Conservation (phyloP, 345 rosid genomes). For the Angophora floribunda region DNA sequence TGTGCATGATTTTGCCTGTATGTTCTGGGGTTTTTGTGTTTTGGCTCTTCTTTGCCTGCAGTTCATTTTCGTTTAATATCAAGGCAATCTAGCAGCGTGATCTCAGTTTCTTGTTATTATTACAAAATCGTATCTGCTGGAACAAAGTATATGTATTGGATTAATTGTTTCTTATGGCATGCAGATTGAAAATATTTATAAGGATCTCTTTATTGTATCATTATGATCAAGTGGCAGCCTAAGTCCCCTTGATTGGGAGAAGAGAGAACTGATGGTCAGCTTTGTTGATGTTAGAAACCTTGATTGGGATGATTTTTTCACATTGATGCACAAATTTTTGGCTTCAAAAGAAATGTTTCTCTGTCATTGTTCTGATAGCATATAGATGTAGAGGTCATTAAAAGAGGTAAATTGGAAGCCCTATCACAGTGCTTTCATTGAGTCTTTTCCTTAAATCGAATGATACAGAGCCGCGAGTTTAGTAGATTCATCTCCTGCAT, state of each 20-base stretch:
- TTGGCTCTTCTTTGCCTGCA: background rate
- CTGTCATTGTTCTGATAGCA: background rate
- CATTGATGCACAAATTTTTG: background rate
- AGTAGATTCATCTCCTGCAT: conserved; percentile 83
- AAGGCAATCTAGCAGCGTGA: background rate
- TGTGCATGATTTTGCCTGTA: background rate
- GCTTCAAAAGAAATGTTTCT: background rate
- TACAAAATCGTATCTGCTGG: background rate
- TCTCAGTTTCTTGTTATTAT: background rate
- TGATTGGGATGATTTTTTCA: background rate
- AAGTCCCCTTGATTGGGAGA: background rate
- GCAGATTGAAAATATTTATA: background rate
- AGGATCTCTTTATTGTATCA: background rate
- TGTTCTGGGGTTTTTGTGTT: background rate
- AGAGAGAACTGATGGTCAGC: background rate
- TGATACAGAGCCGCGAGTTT: conserved; percentile 80
- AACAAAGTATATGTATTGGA: background rate
- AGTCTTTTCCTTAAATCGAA: conserved; percentile 35
- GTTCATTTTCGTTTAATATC: background rate
- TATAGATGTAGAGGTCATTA: background rate
- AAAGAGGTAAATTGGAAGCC: background rate
- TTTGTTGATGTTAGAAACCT: background rate
- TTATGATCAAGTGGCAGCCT: background rate
- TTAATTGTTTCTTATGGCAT: background rate
- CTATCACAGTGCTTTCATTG: background rate